phyloP scores from a whole-genome alignment of 179 eudicot genomes.

The Beta macrorhiza region DNA sequence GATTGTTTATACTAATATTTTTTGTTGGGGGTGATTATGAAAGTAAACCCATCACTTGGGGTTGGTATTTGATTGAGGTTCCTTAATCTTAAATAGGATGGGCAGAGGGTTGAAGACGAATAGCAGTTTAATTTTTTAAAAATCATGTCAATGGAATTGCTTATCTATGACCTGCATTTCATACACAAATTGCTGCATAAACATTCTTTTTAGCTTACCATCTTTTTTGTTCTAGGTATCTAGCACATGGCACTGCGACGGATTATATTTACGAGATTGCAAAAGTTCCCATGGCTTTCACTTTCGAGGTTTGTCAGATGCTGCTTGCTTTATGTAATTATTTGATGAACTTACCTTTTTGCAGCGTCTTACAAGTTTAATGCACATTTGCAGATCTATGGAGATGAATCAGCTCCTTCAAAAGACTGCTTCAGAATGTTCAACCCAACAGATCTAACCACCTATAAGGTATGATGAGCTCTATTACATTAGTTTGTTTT shows the following conservation, averaged over 20 bases:
- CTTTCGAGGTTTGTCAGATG: conserved; percentile 70
- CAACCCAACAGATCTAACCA: conserved; percentile 70
- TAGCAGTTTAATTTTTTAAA: background rate
- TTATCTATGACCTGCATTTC: background rate
- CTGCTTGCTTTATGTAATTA: background rate
- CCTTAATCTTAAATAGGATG: background rate
- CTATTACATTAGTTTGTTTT: background rate
- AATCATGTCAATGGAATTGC: background rate
- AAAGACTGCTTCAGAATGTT: conserved; percentile 97
- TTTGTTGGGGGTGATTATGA: too few relatives aligned
- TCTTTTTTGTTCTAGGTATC: conserved; percentile 53
- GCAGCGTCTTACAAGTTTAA: conserved; percentile 1
- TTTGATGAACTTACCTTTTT: background rate
- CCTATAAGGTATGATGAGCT: conserved; percentile 60
- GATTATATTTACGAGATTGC: conserved; percentile 89
- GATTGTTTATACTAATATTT: too few relatives aligned
- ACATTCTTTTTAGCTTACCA: background rate
- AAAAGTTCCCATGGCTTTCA: conserved; percentile 94
- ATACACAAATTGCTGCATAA: background rate
- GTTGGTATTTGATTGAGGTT: too few relatives aligned
- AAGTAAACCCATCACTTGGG: too few relatives aligned
- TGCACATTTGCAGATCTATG: conserved; percentile 63
- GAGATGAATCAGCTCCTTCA: conserved; percentile 70
- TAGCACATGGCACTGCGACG: conserved; percentile 96
- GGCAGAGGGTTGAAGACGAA: background rate